Percentiles rank a stretch among this genome's conserved stretches.
Evolutionary conservation across 305 asterid genomes (phyloP).

Genomic region (Rubia tinctorum): DNA sequence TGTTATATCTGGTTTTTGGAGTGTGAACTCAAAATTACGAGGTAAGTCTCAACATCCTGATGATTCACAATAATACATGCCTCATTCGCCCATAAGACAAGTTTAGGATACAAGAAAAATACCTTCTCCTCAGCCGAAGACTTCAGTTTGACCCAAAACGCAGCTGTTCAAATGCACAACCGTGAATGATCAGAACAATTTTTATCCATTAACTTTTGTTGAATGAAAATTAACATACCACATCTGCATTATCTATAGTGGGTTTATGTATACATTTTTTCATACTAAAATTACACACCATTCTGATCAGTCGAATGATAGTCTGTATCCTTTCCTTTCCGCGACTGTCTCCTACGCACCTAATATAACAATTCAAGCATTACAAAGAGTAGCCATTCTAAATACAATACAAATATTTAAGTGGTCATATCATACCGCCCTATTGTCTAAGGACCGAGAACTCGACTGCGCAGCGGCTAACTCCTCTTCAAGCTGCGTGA

Average conservation of each 20-base stretch:
- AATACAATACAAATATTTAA: not conserved
- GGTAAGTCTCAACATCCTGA: not conserved
- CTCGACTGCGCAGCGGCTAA: constrained; percentile 48
- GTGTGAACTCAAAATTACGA: not conserved
- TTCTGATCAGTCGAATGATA: constrained; percentile 16
- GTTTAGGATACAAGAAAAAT: constrained; percentile 13
- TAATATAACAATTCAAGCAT: constrained; percentile 24
- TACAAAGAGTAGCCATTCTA: constrained; percentile 13
- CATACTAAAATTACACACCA: constrained; percentile 28
- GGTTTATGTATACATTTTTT: not conserved
- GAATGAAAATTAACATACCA: not conserved
- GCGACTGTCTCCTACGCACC: constrained; percentile 44
- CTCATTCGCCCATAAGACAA: not conserved
- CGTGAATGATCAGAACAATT: constrained; percentile 16
- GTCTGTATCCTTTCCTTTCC: constrained; percentile 30
- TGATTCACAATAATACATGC: not conserved
- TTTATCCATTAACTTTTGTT: not conserved
- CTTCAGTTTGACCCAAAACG: constrained; percentile 77
- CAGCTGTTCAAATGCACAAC: constrained; percentile 46
- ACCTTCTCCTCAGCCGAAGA: constrained; percentile 79
- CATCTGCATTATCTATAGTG: not conserved
- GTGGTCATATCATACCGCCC: constrained; percentile 33
- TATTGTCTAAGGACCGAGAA: constrained; percentile 35
- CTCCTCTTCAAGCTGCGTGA: constrained; percentile 54
- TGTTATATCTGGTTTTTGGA: not conserved